A percentile compares a stretch with the other conserved stretches of the same genome.
Conservation (phyloP, 257 asterid species). For the Petunia secreta region DNA sequence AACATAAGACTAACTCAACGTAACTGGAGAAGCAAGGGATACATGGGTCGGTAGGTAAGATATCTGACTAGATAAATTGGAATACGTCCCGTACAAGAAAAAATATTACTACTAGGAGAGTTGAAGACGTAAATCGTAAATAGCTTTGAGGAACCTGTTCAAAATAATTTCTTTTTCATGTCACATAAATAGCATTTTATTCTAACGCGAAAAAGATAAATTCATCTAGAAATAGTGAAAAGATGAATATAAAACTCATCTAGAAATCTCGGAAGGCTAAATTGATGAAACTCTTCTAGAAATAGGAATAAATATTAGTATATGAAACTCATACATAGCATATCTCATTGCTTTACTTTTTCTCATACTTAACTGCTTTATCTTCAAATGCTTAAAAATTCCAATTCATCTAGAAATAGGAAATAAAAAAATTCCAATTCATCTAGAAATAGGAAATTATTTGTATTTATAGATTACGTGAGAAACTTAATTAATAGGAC, state of each 20-base stretch:
- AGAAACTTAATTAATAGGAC: background rate
- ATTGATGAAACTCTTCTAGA: background rate
- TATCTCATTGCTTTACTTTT: background rate
- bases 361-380: background rate
- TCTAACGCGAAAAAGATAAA: background rate
- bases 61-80: background rate
- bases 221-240: too few species aligned
- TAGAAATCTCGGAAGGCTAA: background rate
- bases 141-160: background rate
- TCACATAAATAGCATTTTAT: background rate
- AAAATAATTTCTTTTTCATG: background rate
- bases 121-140: background rate
- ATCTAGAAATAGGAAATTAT: background rate
- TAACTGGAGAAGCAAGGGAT: background rate
- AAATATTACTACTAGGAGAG: background rate
- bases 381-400: background rate
- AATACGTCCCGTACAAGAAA: background rate
- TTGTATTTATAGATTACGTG: background rate
- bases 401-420: background rate
- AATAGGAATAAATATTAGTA: background rate
- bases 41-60: too few species aligned
- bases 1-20: background rate
- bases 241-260: background rate
- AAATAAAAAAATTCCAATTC: background rate
- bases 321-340: background rate